Conservation (phyloP, 345 rosid species). For the Melaleuca quinquenervia region DNA sequence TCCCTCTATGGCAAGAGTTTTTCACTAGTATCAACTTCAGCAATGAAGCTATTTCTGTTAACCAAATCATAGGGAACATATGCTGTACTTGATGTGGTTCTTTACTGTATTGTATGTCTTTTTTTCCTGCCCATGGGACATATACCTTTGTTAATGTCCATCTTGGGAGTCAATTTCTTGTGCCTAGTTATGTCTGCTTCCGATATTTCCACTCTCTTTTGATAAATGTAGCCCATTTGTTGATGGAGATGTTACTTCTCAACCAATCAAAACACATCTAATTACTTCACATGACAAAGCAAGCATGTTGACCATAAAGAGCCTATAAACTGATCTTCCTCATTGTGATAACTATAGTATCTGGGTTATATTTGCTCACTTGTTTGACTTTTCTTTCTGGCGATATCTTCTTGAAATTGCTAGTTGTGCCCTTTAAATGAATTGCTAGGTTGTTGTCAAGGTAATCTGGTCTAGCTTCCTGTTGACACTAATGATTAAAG, state of each 20-base stretch:
- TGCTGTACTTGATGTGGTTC: neutral
- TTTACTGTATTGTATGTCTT: neutral
- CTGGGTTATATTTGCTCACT: neutral
- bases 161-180: neutral
- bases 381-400: neutral
- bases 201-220: neutral
- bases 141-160: neutral
- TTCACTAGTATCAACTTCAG: too few species aligned
- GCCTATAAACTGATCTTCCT: neutral
- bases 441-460: neutral
- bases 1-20: too few species aligned
- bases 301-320: neutral
- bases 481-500: neutral
- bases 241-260: neutral
- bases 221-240: neutral
- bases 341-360: neutral
- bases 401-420: neutral
- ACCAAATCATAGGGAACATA: neutral
- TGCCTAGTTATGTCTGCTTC: neutral
- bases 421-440: neutral
- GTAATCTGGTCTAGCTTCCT: neutral
- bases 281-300: neutral
- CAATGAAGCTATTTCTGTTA: too few species aligned
- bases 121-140: neutral
- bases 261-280: neutral